Base-by-base conservation (phyloP, 352 stramenopile species). In the Globisporangium radiosum region DNA sequence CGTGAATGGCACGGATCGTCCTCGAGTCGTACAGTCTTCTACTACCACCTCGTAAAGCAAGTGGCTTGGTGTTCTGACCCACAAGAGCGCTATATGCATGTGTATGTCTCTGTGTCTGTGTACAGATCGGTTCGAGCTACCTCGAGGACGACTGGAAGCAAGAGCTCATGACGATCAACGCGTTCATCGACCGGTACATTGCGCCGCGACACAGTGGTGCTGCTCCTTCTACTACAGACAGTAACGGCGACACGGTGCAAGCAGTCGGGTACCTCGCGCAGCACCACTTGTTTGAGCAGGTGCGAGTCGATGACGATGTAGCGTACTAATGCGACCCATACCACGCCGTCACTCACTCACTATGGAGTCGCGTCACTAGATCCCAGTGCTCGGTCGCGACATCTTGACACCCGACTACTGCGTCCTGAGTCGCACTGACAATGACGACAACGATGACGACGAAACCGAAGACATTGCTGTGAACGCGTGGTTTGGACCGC, bases 391-490 rank as follows among this genome's bases (percentile, higher is more conserved):
- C 6, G 72, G 73, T 6, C 69, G 68, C 19, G 89, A 96, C 54
- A 93, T 97, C 59, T 70, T 89, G 51, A 92, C 73, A 0, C 89
- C 89, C 0, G 89, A 97, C 76, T 97, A 96, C 62, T 97, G 89
- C 68, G 78, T 70, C 1, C 49, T 95, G n/a, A 66, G 77, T 39
- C 72, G 81, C 44, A 50, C 36, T 4, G 59, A 66, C 5, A 63
- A 77, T 43, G 69, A 78, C 33, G 53, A 57, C 1, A 51, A 66
- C 9, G 65, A 82, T 11, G 72, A 81, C 3, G 64, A 78, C 6
- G 68, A 71, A 0, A 68, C 81, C 40, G 73, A 88, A 39, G 83
- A 90, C 56, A 78, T 97, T 14, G 80, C 85, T 0, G 66, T 90
- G 19, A 95, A 97, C 58, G 81, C 84, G 33, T 97, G 89, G 88